Conservation (phyloP, 2,329 filamentous ascomycete genomes). For the Fusarium sp. region DNA sequence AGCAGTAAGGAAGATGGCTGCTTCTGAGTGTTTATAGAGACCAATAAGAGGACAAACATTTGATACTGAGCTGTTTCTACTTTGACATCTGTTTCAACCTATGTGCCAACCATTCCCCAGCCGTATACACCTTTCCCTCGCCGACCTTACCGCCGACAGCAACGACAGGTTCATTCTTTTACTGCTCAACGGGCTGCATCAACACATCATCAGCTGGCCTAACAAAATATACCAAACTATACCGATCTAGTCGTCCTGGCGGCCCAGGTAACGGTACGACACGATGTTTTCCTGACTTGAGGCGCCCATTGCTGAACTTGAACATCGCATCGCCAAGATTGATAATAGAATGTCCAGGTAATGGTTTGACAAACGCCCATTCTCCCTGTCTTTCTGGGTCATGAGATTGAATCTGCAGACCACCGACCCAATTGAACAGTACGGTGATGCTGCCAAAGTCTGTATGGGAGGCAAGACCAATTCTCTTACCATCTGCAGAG, state of each 20-base stretch:
- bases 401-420: background rate
- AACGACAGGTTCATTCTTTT: background rate
- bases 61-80: background rate
- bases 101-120: background rate
- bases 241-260: background rate
- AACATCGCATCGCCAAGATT: background rate
- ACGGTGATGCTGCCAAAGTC: background rate
- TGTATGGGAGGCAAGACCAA: background rate
- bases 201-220: background rate
- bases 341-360: background rate
- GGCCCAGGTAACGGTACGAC: fast-evolving
- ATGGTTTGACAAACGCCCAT: background rate
- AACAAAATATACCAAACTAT: background rate
- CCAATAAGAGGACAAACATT: background rate
- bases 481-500: fast-evolving
- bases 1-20: background rate
- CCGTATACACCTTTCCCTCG: background rate
- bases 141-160: background rate
- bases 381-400: background rate
- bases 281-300: background rate
- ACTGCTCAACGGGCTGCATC: background rate
- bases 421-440: background rate
- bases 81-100: background rate
- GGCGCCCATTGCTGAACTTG: background rate
- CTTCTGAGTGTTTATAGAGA: background rate